Evolutionary conservation across 768 basidiomycete species (phyloP).

Genomic region (Boletus insuetus): DNA sequence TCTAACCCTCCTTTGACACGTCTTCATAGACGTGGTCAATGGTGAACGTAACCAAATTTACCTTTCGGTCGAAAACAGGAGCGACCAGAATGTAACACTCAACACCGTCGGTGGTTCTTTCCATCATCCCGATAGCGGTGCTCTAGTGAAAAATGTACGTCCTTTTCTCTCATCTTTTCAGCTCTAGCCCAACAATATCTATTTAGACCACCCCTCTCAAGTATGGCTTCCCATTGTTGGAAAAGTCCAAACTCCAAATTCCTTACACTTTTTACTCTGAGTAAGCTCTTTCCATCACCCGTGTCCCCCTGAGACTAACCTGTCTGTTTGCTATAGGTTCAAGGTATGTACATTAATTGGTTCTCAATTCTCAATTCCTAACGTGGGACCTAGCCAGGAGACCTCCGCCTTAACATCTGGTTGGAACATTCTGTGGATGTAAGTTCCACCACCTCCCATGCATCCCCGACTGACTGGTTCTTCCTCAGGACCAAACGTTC

Average conservation of each 20-base stretch:
- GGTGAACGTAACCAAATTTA: constrained; percentile 73
- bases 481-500: constrained; percentile 48
- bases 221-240: constrained; percentile 51
- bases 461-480: neutral
- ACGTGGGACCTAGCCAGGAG: constrained; percentile 55
- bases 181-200: neutral
- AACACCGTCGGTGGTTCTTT: constrained; percentile 65
- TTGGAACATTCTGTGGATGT: constrained; percentile 69
- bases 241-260: constrained; percentile 58
- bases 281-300: constrained; percentile 42
- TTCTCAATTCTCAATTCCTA: neutral
- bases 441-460: constrained; percentile 16
- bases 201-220: constrained; percentile 56
- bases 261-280: constrained; percentile 81
- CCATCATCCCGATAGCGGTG: constrained; percentile 59
- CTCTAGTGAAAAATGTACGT: constrained; percentile 72
- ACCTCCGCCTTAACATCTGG: constrained; percentile 72
- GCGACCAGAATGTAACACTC: constrained; percentile 68
- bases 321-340: constrained; percentile 41
- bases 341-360: constrained; percentile 42
- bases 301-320: constrained; percentile 1
- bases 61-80: constrained; percentile 72
- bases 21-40: constrained; percentile 69
- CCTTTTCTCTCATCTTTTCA: neutral
- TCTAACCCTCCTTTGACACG: constrained; percentile 12